Percentiles rank a stretch among this genome's conserved stretches.
These are phyloP conservation scores for Drechslera avenae DNA, from an alignment of 2,329 filamentous ascomycete species.

Conservation along the genomic window DNA sequence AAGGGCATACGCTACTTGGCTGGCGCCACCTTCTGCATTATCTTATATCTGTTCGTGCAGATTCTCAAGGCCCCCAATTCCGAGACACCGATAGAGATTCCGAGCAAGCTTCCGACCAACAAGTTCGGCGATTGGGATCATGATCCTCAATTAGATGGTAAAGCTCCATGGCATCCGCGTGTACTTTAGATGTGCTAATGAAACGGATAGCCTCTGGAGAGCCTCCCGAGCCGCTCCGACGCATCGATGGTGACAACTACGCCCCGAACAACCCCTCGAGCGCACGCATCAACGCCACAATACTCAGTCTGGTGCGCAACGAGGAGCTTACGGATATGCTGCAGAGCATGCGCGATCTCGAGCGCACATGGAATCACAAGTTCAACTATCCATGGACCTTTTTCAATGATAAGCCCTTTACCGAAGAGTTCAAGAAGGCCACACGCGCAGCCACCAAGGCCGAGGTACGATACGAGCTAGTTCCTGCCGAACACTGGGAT, in stretches of 20 bases:
- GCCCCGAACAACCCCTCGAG: constrained; percentile 74
- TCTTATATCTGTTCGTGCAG: constrained; percentile 79
- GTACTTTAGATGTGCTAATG: neutral
- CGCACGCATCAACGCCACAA: constrained; percentile 88
- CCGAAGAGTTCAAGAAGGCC: constrained; percentile 85
- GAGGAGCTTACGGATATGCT: constrained; percentile 84
- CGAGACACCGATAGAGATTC: constrained; percentile 50
- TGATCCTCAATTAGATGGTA: constrained; percentile 88
- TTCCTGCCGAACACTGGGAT: constrained; percentile 95
- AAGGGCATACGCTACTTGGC: constrained; percentile 82
- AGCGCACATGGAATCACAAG: constrained; percentile 95
- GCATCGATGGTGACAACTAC: constrained; percentile 74
- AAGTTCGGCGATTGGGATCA: constrained; percentile 67
- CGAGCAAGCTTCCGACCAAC: constrained; percentile 40
- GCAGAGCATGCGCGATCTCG: constrained; percentile 86
- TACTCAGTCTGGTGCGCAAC: constrained; percentile 91
- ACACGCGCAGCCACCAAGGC: constrained; percentile 86
- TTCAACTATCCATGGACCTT: constrained; percentile 99
- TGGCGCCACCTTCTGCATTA: constrained; percentile 71
- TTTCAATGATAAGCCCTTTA: constrained; percentile 95
- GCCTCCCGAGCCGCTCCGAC: constrained; percentile 75
- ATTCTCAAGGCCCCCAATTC: constrained; percentile 67
- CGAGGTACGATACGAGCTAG: constrained; percentile 81
- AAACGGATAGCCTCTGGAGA: constrained; percentile 72
- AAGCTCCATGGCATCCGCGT: constrained; percentile 39